Base-by-base conservation (phyloP, 2,329 filamentous ascomycete genomes). In the Magnaporthales sp. region DNA sequence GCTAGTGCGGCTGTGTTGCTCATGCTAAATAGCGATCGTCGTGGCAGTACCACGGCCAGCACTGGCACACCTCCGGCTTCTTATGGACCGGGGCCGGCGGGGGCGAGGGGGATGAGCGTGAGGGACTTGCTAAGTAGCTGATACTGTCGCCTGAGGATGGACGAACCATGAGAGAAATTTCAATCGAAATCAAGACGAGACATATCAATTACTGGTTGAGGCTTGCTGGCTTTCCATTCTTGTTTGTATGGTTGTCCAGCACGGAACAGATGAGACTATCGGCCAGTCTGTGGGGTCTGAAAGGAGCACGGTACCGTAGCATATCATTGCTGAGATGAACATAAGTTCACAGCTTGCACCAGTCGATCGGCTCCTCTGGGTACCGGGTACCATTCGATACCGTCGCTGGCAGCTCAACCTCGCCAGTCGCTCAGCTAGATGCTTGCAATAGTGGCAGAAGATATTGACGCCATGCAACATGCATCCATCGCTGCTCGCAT, bases 1-100 rank as follows among this genome's bases (percentile, higher is more conserved):
- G 92, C 95, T 75, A 93, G 92, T 1, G 95, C 92, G 8, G 89
- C 92, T 13, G 93, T 93, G 3, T 76, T 97, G 71, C 77, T 97
- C 75, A 96, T 97, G 93, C 80, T 97, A 68, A 96, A 93, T 70
- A 87, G 83, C 66, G 92, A 95, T 75, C 85, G 91, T 56, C 83
- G 91, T 46, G 83, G 81, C 51, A 60, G 56, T 27, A 80, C 78
- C 11, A 62, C 66, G n/a, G 67, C 69, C 19, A 67, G 62, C 51
- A 73, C 75, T 56, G 75, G 9, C 22, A 11, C 62, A 51, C 8
- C 46, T 1, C 19, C 51, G 1, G 51, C 27, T 2, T 22, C 26
- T 31, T 19, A 54, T 29, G 78, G 77, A 51, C 75, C 80, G 63
- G 80, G 82, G 72, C 54, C 61, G 51, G 54, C 22, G 66, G 64